Evolutionary conservation across 139 green algal genomes (phyloP).

Genomic region (Auxenochlorella protothecoides): DNA sequence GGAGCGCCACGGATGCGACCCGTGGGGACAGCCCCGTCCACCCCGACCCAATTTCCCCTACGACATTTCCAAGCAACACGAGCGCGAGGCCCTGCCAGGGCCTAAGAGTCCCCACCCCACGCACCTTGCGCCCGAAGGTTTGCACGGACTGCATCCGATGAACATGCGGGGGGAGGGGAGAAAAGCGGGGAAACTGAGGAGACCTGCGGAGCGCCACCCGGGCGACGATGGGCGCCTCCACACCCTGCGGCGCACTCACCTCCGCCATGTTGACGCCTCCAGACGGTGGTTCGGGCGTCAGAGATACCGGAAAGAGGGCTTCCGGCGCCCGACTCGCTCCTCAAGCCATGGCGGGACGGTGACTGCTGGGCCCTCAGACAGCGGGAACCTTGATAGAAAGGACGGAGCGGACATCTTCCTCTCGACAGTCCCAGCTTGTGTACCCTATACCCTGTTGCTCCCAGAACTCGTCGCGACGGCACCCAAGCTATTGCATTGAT

Average conservation of each 20-base stretch:
- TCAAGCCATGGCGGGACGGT: not conserved
- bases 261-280: conserved; percentile 8
- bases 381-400: too few species aligned
- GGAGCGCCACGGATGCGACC: not conserved
- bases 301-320: not conserved
- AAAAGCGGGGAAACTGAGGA: not conserved
- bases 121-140: conserved; percentile 89
- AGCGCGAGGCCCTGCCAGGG: conserved; percentile 1
- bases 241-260: not conserved
- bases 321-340: not conserved
- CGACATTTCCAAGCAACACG: not conserved
- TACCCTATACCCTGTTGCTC: too few species aligned
- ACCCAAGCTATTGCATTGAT: too few species aligned
- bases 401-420: too few species aligned
- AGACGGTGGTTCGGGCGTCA: not conserved
- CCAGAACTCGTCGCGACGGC: too few species aligned
- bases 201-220: not conserved
- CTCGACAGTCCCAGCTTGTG: too few species aligned
- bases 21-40: not conserved
- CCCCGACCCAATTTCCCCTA: too few species aligned
- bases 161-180: too few species aligned
- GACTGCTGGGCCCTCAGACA: too few species aligned
- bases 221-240: not conserved
- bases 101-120: conserved; percentile 1
- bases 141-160: conserved; percentile 76